Base-by-base conservation (phyloP, 2,329 filamentous ascomycete species). In the Botryotinia globosa region DNA sequence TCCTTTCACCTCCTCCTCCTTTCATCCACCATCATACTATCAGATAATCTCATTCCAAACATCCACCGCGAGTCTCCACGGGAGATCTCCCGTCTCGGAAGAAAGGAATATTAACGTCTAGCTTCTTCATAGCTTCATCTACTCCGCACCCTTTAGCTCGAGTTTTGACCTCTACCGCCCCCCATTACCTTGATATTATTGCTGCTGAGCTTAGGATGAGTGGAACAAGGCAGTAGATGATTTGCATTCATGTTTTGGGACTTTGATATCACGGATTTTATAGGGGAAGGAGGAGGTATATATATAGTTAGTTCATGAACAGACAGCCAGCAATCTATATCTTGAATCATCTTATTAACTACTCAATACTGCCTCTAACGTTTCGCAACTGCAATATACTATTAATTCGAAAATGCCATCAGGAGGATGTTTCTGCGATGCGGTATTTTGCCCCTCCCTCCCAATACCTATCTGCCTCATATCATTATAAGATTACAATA, bases 391-490 rank as follows among this genome's bases (percentile, higher is more conserved):
- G 12, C 37, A 5, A n/a, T 39, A 56, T n/a, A 62, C 22, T 1
- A 18, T 39, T 16, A 62, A 10, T 39, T n/a, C 7, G 16, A 62
- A 42, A 39, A 62, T 62, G 59, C 59, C 59, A 18, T 62, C 72
- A 58, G 77, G 78, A 73, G 75, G 77, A 62, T 79, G 74, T 72
- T 77, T 80, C 66, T 79, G 78, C 63, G 70, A 77, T 64, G 77
- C 77, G 72, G 77, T 76, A 54, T 39, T 51, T 20, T 25, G 16
- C 32, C 39, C 71, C 44, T 42, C 20, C 12, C 71, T 58, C 42
- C 32, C n/a, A 63, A 56, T 39, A 48, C 74, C 39, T 8, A n/a
- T 54, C 45, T 44, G 37, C 34, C 29, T 62, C 39, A 54, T n/a
- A 22, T 20, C 59, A 39, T 62, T 62, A 42, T 56, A 37, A 58